Conservation (phyloP, 441 rosid genomes). For the Iberis amara region DNA sequence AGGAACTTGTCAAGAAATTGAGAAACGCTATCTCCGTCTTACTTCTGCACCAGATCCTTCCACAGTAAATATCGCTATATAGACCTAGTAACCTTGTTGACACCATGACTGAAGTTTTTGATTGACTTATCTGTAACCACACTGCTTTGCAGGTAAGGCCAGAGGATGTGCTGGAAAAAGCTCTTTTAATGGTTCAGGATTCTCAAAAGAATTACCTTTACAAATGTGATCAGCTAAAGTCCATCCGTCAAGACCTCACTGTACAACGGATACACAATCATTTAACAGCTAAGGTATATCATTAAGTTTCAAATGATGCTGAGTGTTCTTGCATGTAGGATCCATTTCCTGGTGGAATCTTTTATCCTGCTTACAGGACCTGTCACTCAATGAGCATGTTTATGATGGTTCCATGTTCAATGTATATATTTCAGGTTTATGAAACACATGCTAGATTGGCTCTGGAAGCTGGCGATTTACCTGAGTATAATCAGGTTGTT, state of each 20-base stretch:
- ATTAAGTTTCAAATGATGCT: conserved; percentile 7
- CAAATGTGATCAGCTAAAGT: conserved; percentile 96
- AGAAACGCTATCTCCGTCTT: conserved; percentile 95
- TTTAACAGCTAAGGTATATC: conserved; percentile 74
- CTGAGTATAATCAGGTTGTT: conserved; percentile 93
- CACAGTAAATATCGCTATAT: conserved; percentile 48
- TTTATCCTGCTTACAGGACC: conserved; percentile 10
- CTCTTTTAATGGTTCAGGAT: conserved; percentile 76
- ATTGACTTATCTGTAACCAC: conserved; percentile 13
- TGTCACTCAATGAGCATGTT: conserved; percentile 8
- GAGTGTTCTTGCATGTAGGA: conserved; percentile 21
- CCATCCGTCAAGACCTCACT: conserved; percentile 97
- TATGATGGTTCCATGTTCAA: conserved; percentile 18
- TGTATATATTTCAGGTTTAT: conserved; percentile 63
- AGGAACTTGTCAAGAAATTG: conserved; percentile 96
- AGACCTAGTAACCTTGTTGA: conserved; percentile 9
- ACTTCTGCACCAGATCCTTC: conserved; percentile 99
- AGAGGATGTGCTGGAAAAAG: conserved; percentile 90
- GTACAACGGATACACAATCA: conserved; percentile 88
- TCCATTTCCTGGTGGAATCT: conserved; percentile 8
- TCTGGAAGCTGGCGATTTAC: conserved; percentile 83
- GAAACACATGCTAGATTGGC: conserved; percentile 98
- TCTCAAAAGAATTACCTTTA: conserved; percentile 89
- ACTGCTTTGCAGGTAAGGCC: conserved; percentile 79
- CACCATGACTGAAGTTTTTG: conserved; percentile 13